These are phyloP conservation scores for Tolypocladium tundrense DNA, from an alignment of 2,329 filamentous ascomycete genomes.

Conservation along the genomic window DNA sequence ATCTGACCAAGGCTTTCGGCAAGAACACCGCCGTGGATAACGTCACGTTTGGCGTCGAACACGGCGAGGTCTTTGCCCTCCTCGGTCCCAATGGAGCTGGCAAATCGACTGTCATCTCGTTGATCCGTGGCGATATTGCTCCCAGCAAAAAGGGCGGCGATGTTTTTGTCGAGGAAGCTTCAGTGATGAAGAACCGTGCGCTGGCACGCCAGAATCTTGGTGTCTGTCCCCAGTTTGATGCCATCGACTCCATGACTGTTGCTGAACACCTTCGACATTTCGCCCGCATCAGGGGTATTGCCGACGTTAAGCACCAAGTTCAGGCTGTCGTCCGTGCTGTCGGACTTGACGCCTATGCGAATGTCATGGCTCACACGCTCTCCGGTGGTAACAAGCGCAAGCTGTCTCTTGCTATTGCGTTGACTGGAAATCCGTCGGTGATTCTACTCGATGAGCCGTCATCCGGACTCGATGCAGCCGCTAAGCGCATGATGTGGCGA, in stretches of 20 bases:
- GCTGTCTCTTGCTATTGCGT: slow-evolving; percentile 76
- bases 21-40: slow-evolving; percentile 76
- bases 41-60: slow-evolving; percentile 73
- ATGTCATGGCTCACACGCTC: slow-evolving; percentile 67
- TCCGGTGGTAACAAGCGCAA: slow-evolving; percentile 94
- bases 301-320: slow-evolving; percentile 68
- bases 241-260: slow-evolving; percentile 85
- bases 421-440: slow-evolving; percentile 86
- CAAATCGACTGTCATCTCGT: slow-evolving; percentile 79
- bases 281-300: slow-evolving; percentile 69
- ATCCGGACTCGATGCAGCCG: slow-evolving; percentile 80
- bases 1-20: slow-evolving; percentile 72
- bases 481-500: slow-evolving; percentile 89
- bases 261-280: slow-evolving; percentile 82
- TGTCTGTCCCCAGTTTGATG: slow-evolving; percentile 82
- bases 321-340: slow-evolving; percentile 69
- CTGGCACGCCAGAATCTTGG: slow-evolving; percentile 67
- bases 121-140: slow-evolving; percentile 77
- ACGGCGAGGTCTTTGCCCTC: slow-evolving; percentile 77
- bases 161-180: slow-evolving; percentile 68
- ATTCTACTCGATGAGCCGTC: slow-evolving; percentile 83
- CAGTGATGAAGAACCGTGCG: slow-evolving; percentile 60
- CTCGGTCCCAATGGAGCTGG: slow-evolving; percentile 87
- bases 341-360: slow-evolving; percentile 59
- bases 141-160: slow-evolving; percentile 62